Evolutionary conservation across 2,329 filamentous ascomycete species (phyloP), one percentile per base, ranked within the genome.

Genomic region (Phialophora verrucosa): DNA sequence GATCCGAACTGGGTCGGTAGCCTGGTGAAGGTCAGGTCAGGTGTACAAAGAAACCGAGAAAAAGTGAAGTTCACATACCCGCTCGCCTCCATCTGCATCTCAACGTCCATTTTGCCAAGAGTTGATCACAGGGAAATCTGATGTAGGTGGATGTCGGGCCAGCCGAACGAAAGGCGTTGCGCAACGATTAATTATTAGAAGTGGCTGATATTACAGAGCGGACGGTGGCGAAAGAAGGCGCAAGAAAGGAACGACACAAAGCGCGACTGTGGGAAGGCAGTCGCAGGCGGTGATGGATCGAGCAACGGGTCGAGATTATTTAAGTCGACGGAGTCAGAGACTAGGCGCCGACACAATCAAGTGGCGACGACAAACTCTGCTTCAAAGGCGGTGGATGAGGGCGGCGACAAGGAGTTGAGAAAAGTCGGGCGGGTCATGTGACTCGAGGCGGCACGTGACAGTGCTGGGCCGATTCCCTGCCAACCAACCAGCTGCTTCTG

Each of bases 21-120:
- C 17, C 71, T 73, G 59, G 42, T 63, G 51, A 65, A 47, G 47
- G 65, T 66, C 55, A 68, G 64, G 65, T 60, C 20, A 64, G 31
- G 51, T 31, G 32, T 57, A 17, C 23, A 35, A 20, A 44, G 32
- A 54, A 42, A 12, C 25, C 8, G 4, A 38, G 54, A 23, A 4
- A 61, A 51, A 17, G 38, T 57, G 42, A 65, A 67, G 35, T 27
- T 20, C 14, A 68, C 70, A 62, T 65, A 73, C 71, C 71, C 70
- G 50, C 70, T 68, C 42, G 71, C 62, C 66, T 72, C 70, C 61
- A 72, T 65, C 59, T 71, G 68, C 64, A 69, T 67, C 60, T 73
- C 70, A 29, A 73, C 70, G 51, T 73, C 70, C 71, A 73, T 73
- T 31, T 59, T 69, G 65, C 51, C 57, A 67, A 68, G 59, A 66